These are phyloP conservation scores for Vanilla planifolia DNA, from an alignment of 106 monocot genomes.

Conservation along the genomic window DNA sequence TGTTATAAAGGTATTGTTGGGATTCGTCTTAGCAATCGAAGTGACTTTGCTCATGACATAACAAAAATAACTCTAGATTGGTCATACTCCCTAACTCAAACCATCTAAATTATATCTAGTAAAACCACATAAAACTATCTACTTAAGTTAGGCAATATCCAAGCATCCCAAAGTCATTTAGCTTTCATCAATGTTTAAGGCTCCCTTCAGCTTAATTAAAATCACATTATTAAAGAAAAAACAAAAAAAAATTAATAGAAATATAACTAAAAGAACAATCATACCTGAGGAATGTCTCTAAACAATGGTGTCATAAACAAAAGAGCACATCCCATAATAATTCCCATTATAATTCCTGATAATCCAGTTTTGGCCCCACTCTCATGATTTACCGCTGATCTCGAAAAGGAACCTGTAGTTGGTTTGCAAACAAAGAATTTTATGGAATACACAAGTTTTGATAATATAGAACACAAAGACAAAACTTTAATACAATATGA, in stretches of 20 bases:
- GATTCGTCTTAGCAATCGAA: too few relatives aligned
- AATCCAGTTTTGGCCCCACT: constrained; percentile 94
- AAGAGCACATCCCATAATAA: constrained; percentile 89
- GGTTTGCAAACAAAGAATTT: constrained; percentile 3
- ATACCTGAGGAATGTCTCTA: constrained; percentile 92
- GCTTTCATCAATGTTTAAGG: too few relatives aligned
- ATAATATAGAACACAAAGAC: background rate
- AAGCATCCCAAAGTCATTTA: too few relatives aligned
- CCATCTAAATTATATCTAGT: too few relatives aligned
- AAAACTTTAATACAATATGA: background rate
- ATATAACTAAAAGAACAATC: background rate
- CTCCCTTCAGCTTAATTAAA: too few relatives aligned
- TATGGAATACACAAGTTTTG: background rate
- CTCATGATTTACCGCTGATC: constrained; percentile 98
- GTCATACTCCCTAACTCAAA: too few relatives aligned
- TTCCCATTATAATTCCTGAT: constrained; percentile 84
- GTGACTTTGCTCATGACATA: too few relatives aligned
- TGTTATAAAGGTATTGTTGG: too few relatives aligned
- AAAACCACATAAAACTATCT: too few relatives aligned
- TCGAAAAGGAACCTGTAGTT: constrained; percentile 88
- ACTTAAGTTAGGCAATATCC: too few relatives aligned
- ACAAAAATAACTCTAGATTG: too few relatives aligned
- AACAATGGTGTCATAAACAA: constrained; percentile 93
- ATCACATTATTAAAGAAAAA: background rate
- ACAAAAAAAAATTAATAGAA: background rate